Evolutionary conservation across 2,329 filamentous ascomycete species (phyloP), one percentile per base, ranked within the genome.

Genomic region (Cadophora sp.): DNA sequence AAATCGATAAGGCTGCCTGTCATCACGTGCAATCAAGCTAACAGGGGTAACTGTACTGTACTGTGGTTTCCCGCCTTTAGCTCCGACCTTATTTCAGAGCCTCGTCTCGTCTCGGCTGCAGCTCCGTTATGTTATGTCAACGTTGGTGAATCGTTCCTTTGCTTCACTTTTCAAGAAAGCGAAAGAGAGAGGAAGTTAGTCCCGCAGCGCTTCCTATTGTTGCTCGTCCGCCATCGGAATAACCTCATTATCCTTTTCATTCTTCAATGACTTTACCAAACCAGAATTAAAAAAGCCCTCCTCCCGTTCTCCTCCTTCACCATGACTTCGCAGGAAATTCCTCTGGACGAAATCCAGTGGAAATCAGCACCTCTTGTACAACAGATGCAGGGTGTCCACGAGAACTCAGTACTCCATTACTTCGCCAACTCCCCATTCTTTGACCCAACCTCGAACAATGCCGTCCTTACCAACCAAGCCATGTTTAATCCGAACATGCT

Each of bases 261-360:
- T 7, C 16, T 16, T n/a, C 29, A 37, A 58, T 58, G 31, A 58
- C 8, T 1, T 19, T 19, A 3, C n/a, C 29, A 14, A 4, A 24
- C 4, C 37, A 34, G 27, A n/a, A n/a, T n/a, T n/a, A n/a, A n/a
- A n/a, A 7, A 11, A 29, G 29, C 26, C 59, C 6, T n/a, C 50
- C 34, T 22, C 19, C 26, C n/a, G 12, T 43, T 16, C 63, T 14
- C 29, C 27, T 19, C 29, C 7, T 58, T 26, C n/a, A 67, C 62
- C 64, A 86, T 85, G 83, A 77, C 80, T 53, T 79, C 82, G 19
- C 81, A 82, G 74, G 85, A 86, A 0, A 82, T 84, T 1, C 84
- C 86, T 7, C 82, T 90, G 69, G 89, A 91, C 77, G 89, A 91
- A 81, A 89, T 90, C 69, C 87, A 89, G 82, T 91, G 89, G 88